Base-by-base conservation (phyloP, 306 rosid genomes). In the Casuarina cunninghamiana region DNA sequence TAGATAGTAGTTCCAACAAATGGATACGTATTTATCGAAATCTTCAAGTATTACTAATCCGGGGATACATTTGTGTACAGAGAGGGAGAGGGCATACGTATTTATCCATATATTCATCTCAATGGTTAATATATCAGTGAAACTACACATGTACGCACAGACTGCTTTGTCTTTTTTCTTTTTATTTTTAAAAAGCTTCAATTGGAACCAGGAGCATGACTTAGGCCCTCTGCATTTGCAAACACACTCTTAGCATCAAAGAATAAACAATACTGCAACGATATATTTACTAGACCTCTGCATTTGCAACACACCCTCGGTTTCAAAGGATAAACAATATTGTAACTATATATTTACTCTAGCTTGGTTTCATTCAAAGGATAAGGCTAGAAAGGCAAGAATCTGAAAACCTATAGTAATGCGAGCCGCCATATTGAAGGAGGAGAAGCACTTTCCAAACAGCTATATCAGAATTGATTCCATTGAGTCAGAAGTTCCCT, bases 341-440 rank as follows among this genome's bases (percentile, higher is more conserved):
- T 11, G 8, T n/a, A 42, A n/a, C 37, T 4, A 67, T 67, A 67
- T 67, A 42, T 51, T 51, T 21, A 66, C 45, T 37, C 12, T 19
- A 62, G 45, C 69, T 37, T 62, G 44, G 37, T 37, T 39, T 13
- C 35, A 62, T 37, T 0, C 44, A 61, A 16, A 16, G 46, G 6
- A 65, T 5, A 65, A 26, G 51, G 49, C 13, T 67, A 41, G 50
- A 67, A 67, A 42, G 42, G 48, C 48, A 67, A 67, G 71, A 67
- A 67, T 67, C 50, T 42, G 3, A 67, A 41, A 10, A 7, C 71
- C 68, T 67, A 42, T 42, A 42, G 32, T 9, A 50, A n/a, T 26
- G 50, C 50, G n/a, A 42, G 37, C 7, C 71, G n/a, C n/a, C 48
- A 3, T 67, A 13, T 8, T 21, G 37, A 67, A 10, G 11, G 50